Conservation (phyloP, 805 yeast genomes). For the Cyberlindnera nakhonratchasimensis region DNA sequence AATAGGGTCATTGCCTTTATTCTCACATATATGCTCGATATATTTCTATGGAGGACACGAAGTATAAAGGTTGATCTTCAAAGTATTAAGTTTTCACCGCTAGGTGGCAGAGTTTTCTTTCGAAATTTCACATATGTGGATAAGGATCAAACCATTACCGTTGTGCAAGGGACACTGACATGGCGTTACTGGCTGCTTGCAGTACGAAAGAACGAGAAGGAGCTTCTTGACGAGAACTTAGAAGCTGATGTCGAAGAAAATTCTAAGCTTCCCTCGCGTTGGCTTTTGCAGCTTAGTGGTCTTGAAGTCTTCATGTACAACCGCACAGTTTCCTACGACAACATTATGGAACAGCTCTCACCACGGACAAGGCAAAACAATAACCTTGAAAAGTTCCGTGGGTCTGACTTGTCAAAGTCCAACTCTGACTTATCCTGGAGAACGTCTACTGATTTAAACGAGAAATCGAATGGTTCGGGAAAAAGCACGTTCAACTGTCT, state of each 20-base stretch:
- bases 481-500: constrained; percentile 35
- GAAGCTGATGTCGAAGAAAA: constrained; percentile 34
- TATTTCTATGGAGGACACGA: constrained; percentile 61
- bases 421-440: constrained; percentile 17
- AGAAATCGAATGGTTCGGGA: neutral
- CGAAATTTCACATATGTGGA: constrained; percentile 72
- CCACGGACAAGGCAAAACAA: constrained; percentile 3
- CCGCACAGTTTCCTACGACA: constrained; percentile 72
- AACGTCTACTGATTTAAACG: constrained; percentile 4
- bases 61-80: constrained; percentile 63
- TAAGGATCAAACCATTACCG: constrained; percentile 66
- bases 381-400: constrained; percentile 17
- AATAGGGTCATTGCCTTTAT: constrained; percentile 65
- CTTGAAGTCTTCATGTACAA: constrained; percentile 82
- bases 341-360: constrained; percentile 42
- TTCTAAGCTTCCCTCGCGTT: constrained; percentile 50
- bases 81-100: constrained; percentile 67
- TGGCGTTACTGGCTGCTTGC: constrained; percentile 87
- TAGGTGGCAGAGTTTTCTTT: constrained; percentile 81
- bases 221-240: constrained; percentile 14
- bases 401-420: constrained; percentile 11
- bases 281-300: constrained; percentile 64
- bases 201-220: constrained; percentile 29
- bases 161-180: constrained; percentile 69
- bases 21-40: constrained; percentile 47